These are phyloP conservation scores for Phytophthora litchii DNA, from an alignment of 352 stramenopile species.

Conservation along the genomic window DNA sequence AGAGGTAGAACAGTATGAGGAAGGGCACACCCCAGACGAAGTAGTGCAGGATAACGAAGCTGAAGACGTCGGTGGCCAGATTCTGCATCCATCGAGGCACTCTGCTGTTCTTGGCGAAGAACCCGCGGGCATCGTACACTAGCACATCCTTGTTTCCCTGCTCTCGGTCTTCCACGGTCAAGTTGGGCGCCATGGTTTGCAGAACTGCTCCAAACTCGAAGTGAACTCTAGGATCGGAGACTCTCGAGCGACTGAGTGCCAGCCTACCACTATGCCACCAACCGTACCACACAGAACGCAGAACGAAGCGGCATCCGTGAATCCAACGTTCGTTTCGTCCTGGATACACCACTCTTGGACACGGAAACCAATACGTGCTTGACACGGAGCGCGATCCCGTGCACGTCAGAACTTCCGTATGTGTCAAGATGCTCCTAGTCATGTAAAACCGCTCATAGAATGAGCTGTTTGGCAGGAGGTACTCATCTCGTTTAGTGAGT, in stretches of 20 bases:
- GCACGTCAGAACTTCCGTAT: no score
- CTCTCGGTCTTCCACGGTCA: neutral
- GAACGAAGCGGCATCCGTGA: constrained; percentile 8
- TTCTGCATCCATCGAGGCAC: constrained; percentile 39
- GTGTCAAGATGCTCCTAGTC: no score
- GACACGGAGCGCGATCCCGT: neutral
- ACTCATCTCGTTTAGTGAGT: no score
- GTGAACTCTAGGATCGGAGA: constrained; percentile 3
- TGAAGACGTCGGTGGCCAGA: constrained; percentile 36
- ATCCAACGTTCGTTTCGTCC: neutral
- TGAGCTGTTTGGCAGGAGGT: no score
- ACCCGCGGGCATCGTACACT: constrained; percentile 39
- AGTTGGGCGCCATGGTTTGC: constrained; percentile 21
- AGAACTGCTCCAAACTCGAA: constrained; percentile 4
- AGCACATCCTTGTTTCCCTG: constrained; percentile 22
- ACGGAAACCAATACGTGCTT: constrained; percentile 1
- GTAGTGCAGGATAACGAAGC: constrained; percentile 56
- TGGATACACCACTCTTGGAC: neutral
- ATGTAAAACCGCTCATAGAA: no score
- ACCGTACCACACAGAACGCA: constrained; percentile 11
- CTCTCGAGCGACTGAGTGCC: constrained; percentile 1
- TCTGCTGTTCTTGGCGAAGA: constrained; percentile 31
- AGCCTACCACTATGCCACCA: constrained; percentile 17
- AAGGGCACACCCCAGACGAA: constrained; percentile 45
- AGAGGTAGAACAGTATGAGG: constrained; percentile 39